Evolutionary conservation across 352 stramenopile genomes (phyloP), one percentile per base, ranked within the genome.

Genomic region (Globisporangium spiculum): DNA sequence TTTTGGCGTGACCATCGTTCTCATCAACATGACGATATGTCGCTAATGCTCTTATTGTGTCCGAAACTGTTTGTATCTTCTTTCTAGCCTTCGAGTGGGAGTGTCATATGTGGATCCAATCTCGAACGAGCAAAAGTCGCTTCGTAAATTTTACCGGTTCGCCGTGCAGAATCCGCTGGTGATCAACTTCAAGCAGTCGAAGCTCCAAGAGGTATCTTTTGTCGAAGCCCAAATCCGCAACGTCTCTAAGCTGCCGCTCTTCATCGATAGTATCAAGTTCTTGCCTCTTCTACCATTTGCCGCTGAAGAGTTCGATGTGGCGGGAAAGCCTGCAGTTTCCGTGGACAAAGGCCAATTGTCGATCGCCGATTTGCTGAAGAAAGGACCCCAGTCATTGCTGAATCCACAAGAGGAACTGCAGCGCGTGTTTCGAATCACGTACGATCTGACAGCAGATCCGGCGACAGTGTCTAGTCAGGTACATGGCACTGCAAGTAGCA

Each of bases 71-170:
- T n/a, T 36, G 32, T 18, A 22, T 22, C 18, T 52, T 52, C 44
- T 52, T 46, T 27, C 1, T 16, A 86, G 79, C 7, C 72, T 96
- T 6, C 86, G 88, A 9, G 88, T 96, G 0, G 86, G 88, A 4
- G 88, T 96, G 18, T 75, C 79, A 55, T 96, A 95, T 67, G 65
- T 80, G 32, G 87, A 95, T 41, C 86, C 86, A 4, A 54, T 90
- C 36, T 91, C 89, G 24, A 83, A 81, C 14, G 88, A 96, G 65
- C 80, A 75, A 63, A 95, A 96, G 69, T 95, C 87, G 24, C 72
- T 97, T 34, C 90, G 90, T 46, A 97, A 97, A 73, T 97, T 97
- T 63, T 97, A 97, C 67, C 85, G 90, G 0, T 97, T 97, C 57
- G 87, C 81, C 0, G 91, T 97, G 56, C 88, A 97, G 44, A 97